These are phyloP conservation scores for Myrmaecium sp. DNA, from an alignment of 2,329 filamentous ascomycete genomes.

Conservation along the genomic window DNA sequence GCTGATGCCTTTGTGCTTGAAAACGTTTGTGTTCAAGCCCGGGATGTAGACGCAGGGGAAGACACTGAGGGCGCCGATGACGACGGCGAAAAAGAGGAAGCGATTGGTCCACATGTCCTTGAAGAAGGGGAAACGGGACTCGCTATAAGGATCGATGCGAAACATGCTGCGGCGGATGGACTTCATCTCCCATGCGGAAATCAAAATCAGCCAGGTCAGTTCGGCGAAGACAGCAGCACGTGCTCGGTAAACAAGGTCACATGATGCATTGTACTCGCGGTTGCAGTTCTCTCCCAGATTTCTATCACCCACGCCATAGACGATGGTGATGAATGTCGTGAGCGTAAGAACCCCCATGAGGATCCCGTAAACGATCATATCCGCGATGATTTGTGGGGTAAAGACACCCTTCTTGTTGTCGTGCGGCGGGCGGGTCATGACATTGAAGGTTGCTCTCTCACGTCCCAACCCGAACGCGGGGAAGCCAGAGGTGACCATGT, in stretches of 20 bases:
- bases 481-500: slow-evolving; percentile 20
- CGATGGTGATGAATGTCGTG: slow-evolving; percentile 16
- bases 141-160: slow-evolving; percentile 8
- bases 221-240: slow-evolving; percentile 10
- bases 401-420: slow-evolving; percentile 17
- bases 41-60: slow-evolving; percentile 35
- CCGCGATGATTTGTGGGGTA: slow-evolving; percentile 16
- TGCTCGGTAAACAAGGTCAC: slow-evolving; percentile 15
- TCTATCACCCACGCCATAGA: slow-evolving; percentile 17
- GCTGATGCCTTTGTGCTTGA: slow-evolving; percentile 10
- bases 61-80: slow-evolving; percentile 37
- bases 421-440: slow-evolving; percentile 15
- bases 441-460: slow-evolving; percentile 17
- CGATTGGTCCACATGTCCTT: slow-evolving; percentile 9
- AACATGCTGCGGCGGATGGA: slow-evolving; percentile 10
- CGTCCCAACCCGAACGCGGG: slow-evolving; percentile 19
- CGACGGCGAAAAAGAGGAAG: slow-evolving; percentile 44
- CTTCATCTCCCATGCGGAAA: slow-evolving; percentile 12
- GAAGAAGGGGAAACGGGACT: slow-evolving; percentile 8
- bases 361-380: slow-evolving; percentile 20
- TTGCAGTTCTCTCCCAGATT: slow-evolving; percentile 18
- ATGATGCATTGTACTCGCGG: slow-evolving; percentile 11
- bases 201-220: slow-evolving; percentile 10
- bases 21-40: slow-evolving; percentile 10
- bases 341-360: slow-evolving; percentile 18